These are phyloP conservation scores for Sphagnum magellanicum DNA, from an alignment of 228 moss, liverwort and hornwort species.

Conservation along the genomic window DNA sequence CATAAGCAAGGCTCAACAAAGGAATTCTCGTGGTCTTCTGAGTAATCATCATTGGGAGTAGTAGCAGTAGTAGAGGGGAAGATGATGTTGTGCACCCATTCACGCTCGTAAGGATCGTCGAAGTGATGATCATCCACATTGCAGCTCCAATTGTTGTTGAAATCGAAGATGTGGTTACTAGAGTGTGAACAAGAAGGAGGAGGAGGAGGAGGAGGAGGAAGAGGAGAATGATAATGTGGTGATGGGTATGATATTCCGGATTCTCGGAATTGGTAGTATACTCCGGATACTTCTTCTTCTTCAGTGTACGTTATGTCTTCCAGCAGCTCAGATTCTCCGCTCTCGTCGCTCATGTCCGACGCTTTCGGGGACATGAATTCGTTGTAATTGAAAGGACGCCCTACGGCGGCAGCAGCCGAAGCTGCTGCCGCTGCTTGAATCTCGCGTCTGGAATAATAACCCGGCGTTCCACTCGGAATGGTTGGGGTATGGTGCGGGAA, in stretches of 20 bases:
- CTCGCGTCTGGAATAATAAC: conserved; percentile 23
- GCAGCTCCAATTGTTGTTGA: conserved; percentile 13
- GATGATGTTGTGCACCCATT: conserved; percentile 28
- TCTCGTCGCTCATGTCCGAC: conserved; percentile 36
- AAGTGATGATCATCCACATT: not conserved
- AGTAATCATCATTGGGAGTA: conserved; percentile 18
- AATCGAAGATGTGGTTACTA: not conserved
- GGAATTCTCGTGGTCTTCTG: conserved; percentile 23
- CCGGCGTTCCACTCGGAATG: conserved; percentile 16
- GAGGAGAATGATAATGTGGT: too few relatives aligned
- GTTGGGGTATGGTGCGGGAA: conserved; percentile 23
- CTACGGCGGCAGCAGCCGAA: conserved; percentile 19
- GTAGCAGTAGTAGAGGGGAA: conserved; percentile 25
- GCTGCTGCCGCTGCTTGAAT: conserved; percentile 26
- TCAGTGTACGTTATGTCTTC: conserved; percentile 30
- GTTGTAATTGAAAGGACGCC: conserved; percentile 25
- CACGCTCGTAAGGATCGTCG: conserved; percentile 21
- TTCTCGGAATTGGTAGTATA: not conserved
- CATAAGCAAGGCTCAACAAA: conserved; percentile 24
- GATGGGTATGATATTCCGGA: not conserved
- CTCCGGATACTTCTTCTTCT: not conserved
- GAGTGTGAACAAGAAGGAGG: too few relatives aligned
- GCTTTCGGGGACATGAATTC: conserved; percentile 20
- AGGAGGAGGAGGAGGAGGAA: too few relatives aligned
- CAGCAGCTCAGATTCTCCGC: conserved; percentile 2